Evolutionary conservation across 331 rosid genomes (phyloP).

Genomic region (Stylosanthes scabra): DNA sequence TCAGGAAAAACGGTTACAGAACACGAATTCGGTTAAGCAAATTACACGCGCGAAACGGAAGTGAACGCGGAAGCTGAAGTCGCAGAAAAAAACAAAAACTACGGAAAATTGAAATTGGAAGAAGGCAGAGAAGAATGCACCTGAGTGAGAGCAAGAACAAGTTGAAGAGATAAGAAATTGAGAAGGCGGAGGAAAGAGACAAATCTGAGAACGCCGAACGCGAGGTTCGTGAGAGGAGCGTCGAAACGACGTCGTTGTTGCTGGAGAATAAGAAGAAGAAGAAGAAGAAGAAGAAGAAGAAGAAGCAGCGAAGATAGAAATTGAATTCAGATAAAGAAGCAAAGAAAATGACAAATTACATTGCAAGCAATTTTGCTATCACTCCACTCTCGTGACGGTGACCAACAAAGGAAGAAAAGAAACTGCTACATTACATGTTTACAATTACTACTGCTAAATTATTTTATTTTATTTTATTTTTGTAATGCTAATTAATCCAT

Average conservation of each 20-base stretch:
- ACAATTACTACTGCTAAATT: neutral
- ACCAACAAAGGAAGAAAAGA: neutral
- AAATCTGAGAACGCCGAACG: slow-evolving; percentile 37
- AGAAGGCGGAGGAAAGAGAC: slow-evolving; percentile 46
- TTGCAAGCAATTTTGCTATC: slow-evolving; percentile 1
- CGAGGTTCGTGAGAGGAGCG: slow-evolving; percentile 33
- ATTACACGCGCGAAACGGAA: neutral
- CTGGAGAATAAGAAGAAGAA: slow-evolving; percentile 43
- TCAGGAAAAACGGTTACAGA: slow-evolving; percentile 15
- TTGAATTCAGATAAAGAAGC: neutral
- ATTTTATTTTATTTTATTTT: neutral
- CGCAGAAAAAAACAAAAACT: slow-evolving; percentile 29
- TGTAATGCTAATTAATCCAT: neutral
- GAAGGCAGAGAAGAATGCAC: slow-evolving; percentile 38
- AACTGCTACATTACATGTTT: neutral
- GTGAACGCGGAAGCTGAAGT: slow-evolving; percentile 26
- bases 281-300: no score
- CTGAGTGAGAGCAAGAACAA: slow-evolving; percentile 35
- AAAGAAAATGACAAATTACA: slow-evolving; percentile 57
- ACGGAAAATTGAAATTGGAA: neutral
- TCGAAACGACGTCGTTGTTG: slow-evolving; percentile 56
- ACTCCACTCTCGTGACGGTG: slow-evolving; percentile 13
- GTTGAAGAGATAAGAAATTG: slow-evolving; percentile 49
- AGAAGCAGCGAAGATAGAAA: no score
- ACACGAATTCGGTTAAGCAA: slow-evolving; percentile 10